A percentile compares a stretch with the other conserved stretches of the same genome.
These are phyloP conservation scores for Xylaria venustula DNA, from an alignment of 495 filamentous ascomycete genomes.

Conservation along the genomic window DNA sequence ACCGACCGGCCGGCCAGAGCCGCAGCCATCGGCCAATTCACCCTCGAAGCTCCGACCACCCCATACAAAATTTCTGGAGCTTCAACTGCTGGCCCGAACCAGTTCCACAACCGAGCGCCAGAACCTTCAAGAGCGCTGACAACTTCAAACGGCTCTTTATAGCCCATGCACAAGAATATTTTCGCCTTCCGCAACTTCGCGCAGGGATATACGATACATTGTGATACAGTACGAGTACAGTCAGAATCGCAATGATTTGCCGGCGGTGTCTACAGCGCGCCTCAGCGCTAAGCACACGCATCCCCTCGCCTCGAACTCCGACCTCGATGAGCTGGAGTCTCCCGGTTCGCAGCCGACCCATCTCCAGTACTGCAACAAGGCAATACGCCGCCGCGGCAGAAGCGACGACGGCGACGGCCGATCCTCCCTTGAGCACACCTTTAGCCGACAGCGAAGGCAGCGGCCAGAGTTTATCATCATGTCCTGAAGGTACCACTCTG, in stretches of 20 bases:
- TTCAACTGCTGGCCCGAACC: constrained; percentile 13
- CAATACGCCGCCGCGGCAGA: constrained; percentile 29
- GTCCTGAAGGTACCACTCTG: constrained; percentile 68
- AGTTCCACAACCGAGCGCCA: background rate
- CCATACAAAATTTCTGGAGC: constrained; percentile 48
- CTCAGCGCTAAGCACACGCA: constrained; percentile 28
- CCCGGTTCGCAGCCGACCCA: constrained; percentile 16
- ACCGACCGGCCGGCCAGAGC: background rate
- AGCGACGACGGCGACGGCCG: constrained; percentile 3
- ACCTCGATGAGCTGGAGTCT: constrained; percentile 8
- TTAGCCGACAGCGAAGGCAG: constrained; percentile 10
- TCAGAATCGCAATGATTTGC: constrained; percentile 42
- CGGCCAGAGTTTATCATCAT: constrained; percentile 36
- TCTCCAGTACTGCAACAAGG: constrained; percentile 31
- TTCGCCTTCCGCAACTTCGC: background rate
- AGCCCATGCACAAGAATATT: too few species aligned
- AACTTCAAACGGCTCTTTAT: background rate
- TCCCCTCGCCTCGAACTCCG: constrained; percentile 11
- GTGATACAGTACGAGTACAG: background rate
- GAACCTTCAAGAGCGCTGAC: background rate
- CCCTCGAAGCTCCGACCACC: constrained; percentile 25
- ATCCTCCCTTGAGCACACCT: constrained; percentile 21
- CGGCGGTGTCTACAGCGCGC: constrained; percentile 42
- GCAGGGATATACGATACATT: too few species aligned
- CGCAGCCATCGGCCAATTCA: constrained; percentile 21